Percentiles rank a stretch among this genome's conserved stretches.
Conservation (phyloP, 441 rosid species). For the Macaranga tanarius region DNA sequence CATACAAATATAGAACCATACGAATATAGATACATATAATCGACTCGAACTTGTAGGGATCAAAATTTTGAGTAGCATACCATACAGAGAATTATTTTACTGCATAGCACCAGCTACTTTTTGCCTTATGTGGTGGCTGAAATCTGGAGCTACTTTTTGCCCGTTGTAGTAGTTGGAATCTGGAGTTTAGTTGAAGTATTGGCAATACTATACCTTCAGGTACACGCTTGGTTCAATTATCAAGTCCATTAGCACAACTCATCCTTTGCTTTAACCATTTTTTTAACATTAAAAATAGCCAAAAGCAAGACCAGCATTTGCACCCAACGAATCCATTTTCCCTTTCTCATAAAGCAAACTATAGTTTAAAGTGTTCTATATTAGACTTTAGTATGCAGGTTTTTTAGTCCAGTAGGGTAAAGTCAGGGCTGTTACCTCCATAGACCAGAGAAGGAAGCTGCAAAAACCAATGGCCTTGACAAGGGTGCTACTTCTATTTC, state of each 20-base stretch:
- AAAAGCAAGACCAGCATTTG: constrained; percentile 8
- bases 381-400: background rate
- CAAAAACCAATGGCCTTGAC: constrained; percentile 26
- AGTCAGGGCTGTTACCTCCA: background rate
- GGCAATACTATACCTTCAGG: constrained; percentile 14
- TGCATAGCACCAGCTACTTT: too few relatives aligned
- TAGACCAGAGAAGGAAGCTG: background rate
- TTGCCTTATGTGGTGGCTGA: too few relatives aligned
- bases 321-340: constrained; percentile 27
- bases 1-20: too few relatives aligned
- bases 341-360: constrained; percentile 35
- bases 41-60: too few relatives aligned
- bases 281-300: background rate
- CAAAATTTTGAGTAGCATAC: too few relatives aligned
- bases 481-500: constrained; percentile 21
- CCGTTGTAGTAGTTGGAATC: constrained; percentile 21
- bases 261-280: constrained; percentile 12
- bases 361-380: background rate
- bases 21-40: too few relatives aligned
- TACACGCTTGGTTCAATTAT: constrained; percentile 26
- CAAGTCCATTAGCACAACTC: constrained; percentile 22
- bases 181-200: constrained; percentile 15
- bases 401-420: too few relatives aligned
- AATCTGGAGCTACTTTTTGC: background rate
- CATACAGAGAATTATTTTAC: too few relatives aligned